phyloP scores from a whole-genome alignment of 805 yeast genomes.

The Wickerhamomyces alni region DNA sequence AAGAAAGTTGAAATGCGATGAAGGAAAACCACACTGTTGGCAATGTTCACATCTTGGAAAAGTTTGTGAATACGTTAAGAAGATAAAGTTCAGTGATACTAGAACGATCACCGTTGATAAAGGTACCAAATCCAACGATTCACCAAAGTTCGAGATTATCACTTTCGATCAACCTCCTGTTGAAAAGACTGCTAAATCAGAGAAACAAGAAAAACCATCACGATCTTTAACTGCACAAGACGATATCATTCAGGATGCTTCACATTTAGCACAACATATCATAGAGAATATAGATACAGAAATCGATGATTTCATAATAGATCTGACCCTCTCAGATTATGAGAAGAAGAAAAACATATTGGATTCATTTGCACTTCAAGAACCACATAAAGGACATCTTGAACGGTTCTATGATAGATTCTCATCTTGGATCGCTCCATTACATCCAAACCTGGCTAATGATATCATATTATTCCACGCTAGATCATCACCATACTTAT shows the following conservation, averaged over 20 bases:
- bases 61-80: conserved; percentile 31
- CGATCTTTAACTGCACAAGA: conserved; percentile 4
- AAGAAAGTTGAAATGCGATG: conserved; percentile 31
- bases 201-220: neutral
- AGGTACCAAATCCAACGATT: neutral
- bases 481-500: conserved; percentile 40
- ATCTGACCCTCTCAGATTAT: conserved; percentile 11
- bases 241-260: conserved; percentile 18
- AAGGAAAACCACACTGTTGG: conserved; percentile 28
- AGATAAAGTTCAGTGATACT: conserved; percentile 16
- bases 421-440: conserved; percentile 18
- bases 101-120: conserved; percentile 8
- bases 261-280: conserved; percentile 18
- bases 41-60: conserved; percentile 33
- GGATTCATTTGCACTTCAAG: conserved; percentile 16
- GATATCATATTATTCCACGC: conserved; percentile 48
- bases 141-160: neutral
- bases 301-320: conserved; percentile 14
- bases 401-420: conserved; percentile 20
- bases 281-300: conserved; percentile 16
- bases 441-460: conserved; percentile 38
- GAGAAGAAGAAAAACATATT: conserved; percentile 16
- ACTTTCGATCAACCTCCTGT: neutral
- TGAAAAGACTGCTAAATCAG: no score
- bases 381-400: conserved; percentile 18